These are phyloP conservation scores for Phytopythium boreale DNA, from an alignment of 352 stramenopile species.

Conservation along the genomic window DNA sequence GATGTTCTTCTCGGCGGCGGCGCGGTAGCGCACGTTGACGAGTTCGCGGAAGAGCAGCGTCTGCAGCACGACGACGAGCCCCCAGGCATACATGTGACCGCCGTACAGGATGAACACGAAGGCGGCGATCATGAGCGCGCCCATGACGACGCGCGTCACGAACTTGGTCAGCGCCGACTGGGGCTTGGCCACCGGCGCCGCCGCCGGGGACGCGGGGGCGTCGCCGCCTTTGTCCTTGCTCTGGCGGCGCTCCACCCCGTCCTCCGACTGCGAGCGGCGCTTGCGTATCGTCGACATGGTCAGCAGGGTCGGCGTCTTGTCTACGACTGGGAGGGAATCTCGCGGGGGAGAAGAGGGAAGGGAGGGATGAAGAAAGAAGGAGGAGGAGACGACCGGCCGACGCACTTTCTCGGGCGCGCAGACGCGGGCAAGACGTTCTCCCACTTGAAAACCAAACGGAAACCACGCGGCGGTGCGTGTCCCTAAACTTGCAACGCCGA, in stretches of 20 bases:
- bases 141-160: constrained; percentile 67
- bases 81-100: constrained; percentile 79
- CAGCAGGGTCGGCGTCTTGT: background rate
- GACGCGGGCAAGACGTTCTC: background rate
- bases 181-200: constrained; percentile 13
- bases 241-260: constrained; percentile 2
- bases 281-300: constrained; percentile 36
- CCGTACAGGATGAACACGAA: constrained; percentile 77
- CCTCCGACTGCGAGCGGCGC: constrained; percentile 33
- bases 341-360: background rate
- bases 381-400: background rate
- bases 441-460: background rate
- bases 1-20: constrained; percentile 93
- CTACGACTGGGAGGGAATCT: background rate
- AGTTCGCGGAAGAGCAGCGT: constrained; percentile 95
- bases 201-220: too few relatives aligned
- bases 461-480: too few relatives aligned
- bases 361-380: background rate
- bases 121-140: constrained; percentile 70
- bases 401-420: background rate
- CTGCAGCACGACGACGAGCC: constrained; percentile 85
- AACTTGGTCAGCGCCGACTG: constrained; percentile 54
- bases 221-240: constrained; percentile 23
- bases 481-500: background rate
- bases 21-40: constrained; percentile 97